These are phyloP conservation scores for Lepidium didymum DNA, from an alignment of 345 rosid species.

Conservation along the genomic window DNA sequence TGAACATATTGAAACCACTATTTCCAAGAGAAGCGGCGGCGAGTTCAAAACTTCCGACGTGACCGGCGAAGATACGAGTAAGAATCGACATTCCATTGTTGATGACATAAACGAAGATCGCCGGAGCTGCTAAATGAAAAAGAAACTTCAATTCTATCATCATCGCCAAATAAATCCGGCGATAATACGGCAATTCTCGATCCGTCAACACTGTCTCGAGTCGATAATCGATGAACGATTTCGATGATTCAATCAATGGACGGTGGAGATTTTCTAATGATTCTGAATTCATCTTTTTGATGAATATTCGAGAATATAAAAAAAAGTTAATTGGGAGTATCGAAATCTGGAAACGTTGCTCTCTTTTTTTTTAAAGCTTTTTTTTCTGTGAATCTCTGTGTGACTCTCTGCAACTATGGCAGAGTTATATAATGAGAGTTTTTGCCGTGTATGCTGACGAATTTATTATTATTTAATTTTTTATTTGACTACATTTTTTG, in stretches of 20 bases:
- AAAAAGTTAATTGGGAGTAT: not conserved
- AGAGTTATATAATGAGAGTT: constrained; percentile 9
- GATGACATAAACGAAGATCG: constrained; percentile 50
- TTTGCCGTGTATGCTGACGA: constrained; percentile 27
- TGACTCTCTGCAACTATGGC: not conserved
- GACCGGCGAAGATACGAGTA: constrained; percentile 57
- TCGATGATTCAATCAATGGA: constrained; percentile 22
- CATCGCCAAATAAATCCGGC: constrained; percentile 35
- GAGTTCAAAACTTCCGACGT: constrained; percentile 31
- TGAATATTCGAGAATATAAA: not conserved
- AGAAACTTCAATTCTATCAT: constrained; percentile 46
- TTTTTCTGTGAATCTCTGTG: not conserved
- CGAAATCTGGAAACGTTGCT: not conserved
- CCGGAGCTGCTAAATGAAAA: constrained; percentile 49
- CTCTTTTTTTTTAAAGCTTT: not conserved
- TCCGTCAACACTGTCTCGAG: constrained; percentile 48
- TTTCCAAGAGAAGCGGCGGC: constrained; percentile 51
- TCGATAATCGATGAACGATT: constrained; percentile 27
- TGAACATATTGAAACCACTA: constrained; percentile 40
- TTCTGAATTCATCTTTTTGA: constrained; percentile 18
- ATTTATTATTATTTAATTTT: not conserved
- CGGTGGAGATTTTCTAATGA: constrained; percentile 26
- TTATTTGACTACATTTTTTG: not conserved
- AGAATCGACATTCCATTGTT: constrained; percentile 48
- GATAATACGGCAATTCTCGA: constrained; percentile 22